Base-by-base conservation (phyloP, 169 alveolate species). In the Plasmodium gallinaceum region DNA sequence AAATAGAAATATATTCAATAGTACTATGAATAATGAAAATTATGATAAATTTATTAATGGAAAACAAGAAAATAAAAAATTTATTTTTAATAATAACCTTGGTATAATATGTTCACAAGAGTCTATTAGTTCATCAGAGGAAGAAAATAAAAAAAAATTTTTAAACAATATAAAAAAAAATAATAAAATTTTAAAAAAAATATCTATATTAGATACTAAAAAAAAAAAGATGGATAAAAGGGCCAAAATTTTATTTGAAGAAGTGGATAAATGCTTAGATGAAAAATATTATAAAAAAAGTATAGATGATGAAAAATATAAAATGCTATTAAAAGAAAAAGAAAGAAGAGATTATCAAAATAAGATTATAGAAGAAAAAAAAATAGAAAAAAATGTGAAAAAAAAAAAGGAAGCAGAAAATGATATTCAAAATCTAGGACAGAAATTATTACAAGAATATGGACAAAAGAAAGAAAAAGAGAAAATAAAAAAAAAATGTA, bases 141-240 rank as follows among this genome's bases (percentile, higher is more conserved):
- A 73, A 18, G 16, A 42, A 22, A 58, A 32, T 5, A 39, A 54
- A 24, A 32, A 52, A 52, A 18, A 18, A 20, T 39, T 57, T 54
- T 20, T 73, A 39, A 16, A 58, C 24, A 73, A 73, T 14, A 73
- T 73, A 14, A 64, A 54, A 16, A 39, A 57, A 62, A 73, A 73
- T 58, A 73, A 32, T 32, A 16, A 73, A 16, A 24, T 73, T 46
- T 42, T 73, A 45, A 73, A 73, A 57, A 52, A 45, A 18, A 58
- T 73, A 26, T 73, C 87, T 46, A n/a, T n/a, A n/a, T 24, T 24
- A 64, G 45, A 46, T 57, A 57, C 54, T n/a, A 54, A 73, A 62
- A 73, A 16, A 62, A 46, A 24, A 57, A 52, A 20, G 24, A 32
- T 39, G 5, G 87, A 73, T 60, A 73, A 46, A 0, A 58, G 60